These are phyloP conservation scores for Talaromyces sp. DNA, from an alignment of 2,329 filamentous ascomycete genomes.

Conservation along the genomic window DNA sequence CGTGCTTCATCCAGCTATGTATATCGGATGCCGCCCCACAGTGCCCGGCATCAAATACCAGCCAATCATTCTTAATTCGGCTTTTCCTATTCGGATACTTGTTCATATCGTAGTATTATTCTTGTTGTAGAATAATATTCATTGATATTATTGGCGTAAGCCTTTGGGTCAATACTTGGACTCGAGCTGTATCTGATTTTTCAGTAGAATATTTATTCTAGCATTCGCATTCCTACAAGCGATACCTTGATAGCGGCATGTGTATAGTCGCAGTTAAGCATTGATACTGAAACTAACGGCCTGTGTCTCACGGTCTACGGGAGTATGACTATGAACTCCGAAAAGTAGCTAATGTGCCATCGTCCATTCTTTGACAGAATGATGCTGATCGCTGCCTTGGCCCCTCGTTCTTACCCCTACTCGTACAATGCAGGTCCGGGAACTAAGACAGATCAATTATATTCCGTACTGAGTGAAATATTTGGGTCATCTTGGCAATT, in stretches of 20 bases:
- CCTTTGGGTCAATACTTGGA: background rate
- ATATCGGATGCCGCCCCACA: background rate
- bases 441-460: background rate
- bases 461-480: no score
- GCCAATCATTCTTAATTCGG: conserved; percentile 5
- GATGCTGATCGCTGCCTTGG: background rate
- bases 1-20: background rate
- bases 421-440: background rate
- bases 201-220: background rate
- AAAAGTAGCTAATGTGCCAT: background rate
- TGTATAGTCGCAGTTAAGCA: background rate
- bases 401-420: background rate
- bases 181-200: no score
- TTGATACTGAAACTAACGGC: background rate
- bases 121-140: no score
- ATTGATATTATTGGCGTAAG: background rate
- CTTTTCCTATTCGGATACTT: background rate
- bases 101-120: no score
- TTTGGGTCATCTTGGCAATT: no score
- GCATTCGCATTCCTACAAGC: background rate
- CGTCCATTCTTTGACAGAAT: background rate
- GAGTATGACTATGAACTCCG: background rate
- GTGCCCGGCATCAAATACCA: conserved; percentile 9
- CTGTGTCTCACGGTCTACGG: background rate
- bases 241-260: no score